Evolutionary conservation across 495 filamentous ascomycete species (phyloP), one percentile per base, ranked within the genome.

Genomic region (Glutinoglossum americanum): DNA sequence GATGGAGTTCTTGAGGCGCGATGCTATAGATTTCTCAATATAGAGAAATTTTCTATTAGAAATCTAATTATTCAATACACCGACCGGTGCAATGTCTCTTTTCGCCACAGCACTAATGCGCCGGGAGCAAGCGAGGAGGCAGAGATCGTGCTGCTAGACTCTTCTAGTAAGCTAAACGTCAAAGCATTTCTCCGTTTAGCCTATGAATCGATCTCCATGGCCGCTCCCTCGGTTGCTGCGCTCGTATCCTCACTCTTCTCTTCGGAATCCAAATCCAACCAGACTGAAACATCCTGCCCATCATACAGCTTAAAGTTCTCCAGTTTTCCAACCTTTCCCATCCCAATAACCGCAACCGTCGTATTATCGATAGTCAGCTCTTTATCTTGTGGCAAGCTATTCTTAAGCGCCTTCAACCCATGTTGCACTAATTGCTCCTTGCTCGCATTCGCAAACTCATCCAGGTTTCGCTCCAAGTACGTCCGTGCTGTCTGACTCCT

Each of bases 301-400:
- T 98, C 92, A 68, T 84, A 94, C 60, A 95, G 74, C 76, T 84
- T 87, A 72, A 98, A 98, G 67, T 79, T 81, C 75, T 92, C 84
- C 27, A 41, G 5, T 11, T 81, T 69, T 62, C 73, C 77, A 64
- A 66, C 64, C 57, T 73, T 79, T 55, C 79, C 78, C 35, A 72
- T 73, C 19, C 89, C 89, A 23, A 87, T 82, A 53, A 94, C 80
- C 54, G 84, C 87, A 44, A 97, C 77, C 62, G 87, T 94, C 54
- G 89, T 92, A 71, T 98, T 97, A 63, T 95, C 92, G 41, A 94
- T 79, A 56, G 88, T 96, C 68, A 97, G 73, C 78, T 95, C 89
- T 73, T 94, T 94, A 69, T 96, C 92, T 79, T 96, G 90, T 60
- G 83, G 83, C 66, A 97, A 73, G 57, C 84, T 93, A 77, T 97